Evolutionary conservation across 257 asterid genomes (phyloP), one percentile per base, ranked within the genome.

Genomic region (Gynochthodes officinalis): DNA sequence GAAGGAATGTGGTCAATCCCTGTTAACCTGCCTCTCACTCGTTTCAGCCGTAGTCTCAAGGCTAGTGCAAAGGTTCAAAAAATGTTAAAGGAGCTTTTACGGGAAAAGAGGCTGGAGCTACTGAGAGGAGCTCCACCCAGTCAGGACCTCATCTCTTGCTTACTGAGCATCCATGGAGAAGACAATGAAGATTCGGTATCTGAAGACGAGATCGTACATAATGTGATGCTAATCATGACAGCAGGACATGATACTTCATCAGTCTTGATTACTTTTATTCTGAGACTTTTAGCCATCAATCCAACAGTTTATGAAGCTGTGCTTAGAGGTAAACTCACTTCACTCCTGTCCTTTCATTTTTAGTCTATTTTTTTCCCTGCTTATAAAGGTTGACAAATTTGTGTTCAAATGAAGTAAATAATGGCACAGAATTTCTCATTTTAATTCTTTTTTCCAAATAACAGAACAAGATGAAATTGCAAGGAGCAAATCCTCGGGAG

Each of bases 201-300:
- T 14, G 91, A 91, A 28, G 85, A 84, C 23, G 96, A 87, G 79
- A 86, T 88, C 0, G 77, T 89, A 70, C 89, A 89, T 48, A 89
- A 91, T 54, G 78, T 79, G 8, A 78, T 86, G 86, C 85, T 88
- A 4, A 74, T 89, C 13, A 88, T 91, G 95, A 80, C 76, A 32
- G 95, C 89, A 1, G 96, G 97, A 4, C 81, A 88, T 25, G 97
- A 88, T 39, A 89, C 95, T 2, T 81, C 90, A n/a, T 86, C 96
- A 1, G 27, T 86, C 59, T 77, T 91, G 77, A 76, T 91, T 33
- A 88, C 91, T 11, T 89, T 91, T 52, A 72, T 91, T 7, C 30
- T 86, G n/a, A 79, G 85, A 67, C 76, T 84, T 73, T 35, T 89
- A 70, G 89, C 89, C n/a, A 84, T 71, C 32, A 64, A 91, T 76